Evolutionary conservation across 164 flowering plant species (phyloP).

Genomic region (Umbellularia californica): DNA sequence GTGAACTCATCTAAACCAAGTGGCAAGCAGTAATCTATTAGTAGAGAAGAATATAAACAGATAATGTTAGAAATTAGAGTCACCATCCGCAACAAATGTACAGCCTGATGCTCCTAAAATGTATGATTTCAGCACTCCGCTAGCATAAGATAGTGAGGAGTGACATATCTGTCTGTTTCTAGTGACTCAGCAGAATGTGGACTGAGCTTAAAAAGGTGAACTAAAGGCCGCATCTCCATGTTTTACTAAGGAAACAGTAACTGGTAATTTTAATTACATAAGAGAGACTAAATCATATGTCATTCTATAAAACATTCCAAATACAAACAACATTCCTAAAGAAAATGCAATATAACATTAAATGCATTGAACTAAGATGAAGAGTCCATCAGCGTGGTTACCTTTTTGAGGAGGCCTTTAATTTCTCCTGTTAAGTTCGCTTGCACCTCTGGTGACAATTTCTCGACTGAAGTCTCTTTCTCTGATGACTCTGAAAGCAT

Average conservation of each 20-base stretch:
- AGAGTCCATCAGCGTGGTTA: conserved; percentile 42
- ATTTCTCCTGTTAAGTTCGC: conserved; percentile 63
- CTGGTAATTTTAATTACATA: no score
- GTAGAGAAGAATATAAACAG: neutral
- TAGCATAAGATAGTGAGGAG: no score
- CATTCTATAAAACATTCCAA: neutral
- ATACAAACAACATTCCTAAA: neutral
- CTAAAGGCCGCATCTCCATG: neutral
- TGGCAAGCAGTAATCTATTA: neutral
- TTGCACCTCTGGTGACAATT: conserved; percentile 54
- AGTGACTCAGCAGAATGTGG: neutral
- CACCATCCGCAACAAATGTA: no score
- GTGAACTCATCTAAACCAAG: neutral
- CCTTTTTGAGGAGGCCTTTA: conserved; percentile 55
- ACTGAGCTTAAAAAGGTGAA: no score
- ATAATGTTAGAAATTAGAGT: no score
- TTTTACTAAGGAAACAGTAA: neutral
- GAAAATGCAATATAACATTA: neutral
- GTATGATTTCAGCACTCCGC: no score
- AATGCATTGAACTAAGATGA: neutral
- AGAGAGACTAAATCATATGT: neutral
- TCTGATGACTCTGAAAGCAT: conserved; percentile 60
- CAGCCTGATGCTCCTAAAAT: no score
- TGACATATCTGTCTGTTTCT: no score
- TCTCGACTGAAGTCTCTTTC: conserved; percentile 13